Base-by-base conservation (phyloP, 2,329 filamentous ascomycete genomes). In the Apiospora pterosperma region DNA sequence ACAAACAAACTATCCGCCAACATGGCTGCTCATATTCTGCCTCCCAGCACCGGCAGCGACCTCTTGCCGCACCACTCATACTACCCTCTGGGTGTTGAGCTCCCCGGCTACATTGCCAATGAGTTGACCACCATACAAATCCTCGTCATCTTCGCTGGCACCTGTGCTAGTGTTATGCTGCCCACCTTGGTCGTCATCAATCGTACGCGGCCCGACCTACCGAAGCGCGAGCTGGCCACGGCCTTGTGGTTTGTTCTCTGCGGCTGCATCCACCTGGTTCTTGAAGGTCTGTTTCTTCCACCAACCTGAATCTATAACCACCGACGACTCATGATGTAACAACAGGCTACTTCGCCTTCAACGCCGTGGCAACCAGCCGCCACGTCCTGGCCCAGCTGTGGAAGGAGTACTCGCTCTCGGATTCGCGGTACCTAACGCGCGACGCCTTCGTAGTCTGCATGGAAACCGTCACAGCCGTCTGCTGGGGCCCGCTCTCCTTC, bases 241-340 rank as follows among this genome's bases (percentile, higher is more conserved):
- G 85, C 90, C 25, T 77, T 92, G 77, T 95, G 92, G 92, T 94
- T 94, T 75, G 84, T 90, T 25, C 81, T 95, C 16, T 92, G 90
- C 83, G 85, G 79, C 75, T 84, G 69, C 67, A 81, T 81, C 66
- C 79, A 81, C 67, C 62, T 79, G 25, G 76, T 80, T 68, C 77
- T 82, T 42, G 80, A 83, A 70, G 78, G 76, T 77, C 67, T 36
- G 63, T 65, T 55, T 21, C 12, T n/a, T 28, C 36, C 6, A 3
- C 42, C 23, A 8, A 28, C 38, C 19, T n/a, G 12, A 3, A 42
- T 3, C 8, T 39, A 14, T 19, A 7, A 31, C 28, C 10, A 31
- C 23, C 44, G 6, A n/a, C 25, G 12, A 38, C 59, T 6, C 7
- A 1, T 11, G 19, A 14, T 31, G 8, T 12, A 25, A 44, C 31